Conservation (phyloP, 495 filamentous ascomycete species). For the Xylaria bambusicola region DNA sequence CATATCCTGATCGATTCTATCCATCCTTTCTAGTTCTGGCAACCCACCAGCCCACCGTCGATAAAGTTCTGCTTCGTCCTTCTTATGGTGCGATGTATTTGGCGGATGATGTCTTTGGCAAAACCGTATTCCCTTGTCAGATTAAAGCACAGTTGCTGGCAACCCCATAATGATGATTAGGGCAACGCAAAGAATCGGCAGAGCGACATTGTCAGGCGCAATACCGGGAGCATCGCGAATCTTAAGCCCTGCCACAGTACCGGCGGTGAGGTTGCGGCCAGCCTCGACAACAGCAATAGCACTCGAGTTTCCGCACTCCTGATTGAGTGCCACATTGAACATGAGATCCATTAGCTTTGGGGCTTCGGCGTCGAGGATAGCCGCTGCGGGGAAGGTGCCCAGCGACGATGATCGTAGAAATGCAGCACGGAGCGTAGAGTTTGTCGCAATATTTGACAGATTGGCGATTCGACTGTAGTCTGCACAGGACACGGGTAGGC, state of each 20-base stretch:
- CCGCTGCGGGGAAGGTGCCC: conserved; percentile 29
- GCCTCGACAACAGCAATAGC: conserved; percentile 31
- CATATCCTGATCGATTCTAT: background rate
- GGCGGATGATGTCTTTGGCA: background rate
- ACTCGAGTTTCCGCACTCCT: conserved; percentile 34
- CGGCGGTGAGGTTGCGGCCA: conserved; percentile 33
- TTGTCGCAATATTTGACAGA: conserved; percentile 31
- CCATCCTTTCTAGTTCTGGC: background rate
- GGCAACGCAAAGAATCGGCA: conserved; percentile 6
- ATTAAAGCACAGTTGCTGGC: conserved; percentile 1
- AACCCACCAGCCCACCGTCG: too few relatives aligned
- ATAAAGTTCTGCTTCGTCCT: too few relatives aligned
- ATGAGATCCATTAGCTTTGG: conserved; percentile 28
- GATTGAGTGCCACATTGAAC: conserved; percentile 30
- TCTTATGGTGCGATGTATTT: background rate
- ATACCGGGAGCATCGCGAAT: conserved; percentile 15
- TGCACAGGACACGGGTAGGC: conserved; percentile 21
- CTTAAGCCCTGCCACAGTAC: conserved; percentile 24
- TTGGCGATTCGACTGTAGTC: conserved; percentile 32
- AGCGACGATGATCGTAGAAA: conserved; percentile 32
- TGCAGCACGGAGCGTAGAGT: conserved; percentile 34
- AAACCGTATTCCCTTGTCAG: background rate
- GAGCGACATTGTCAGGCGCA: background rate
- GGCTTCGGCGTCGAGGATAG: conserved; percentile 32
- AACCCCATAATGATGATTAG: conserved; percentile 11